Conservation (phyloP, 2,329 filamentous ascomycete genomes). For the Penicillium glabrum region DNA sequence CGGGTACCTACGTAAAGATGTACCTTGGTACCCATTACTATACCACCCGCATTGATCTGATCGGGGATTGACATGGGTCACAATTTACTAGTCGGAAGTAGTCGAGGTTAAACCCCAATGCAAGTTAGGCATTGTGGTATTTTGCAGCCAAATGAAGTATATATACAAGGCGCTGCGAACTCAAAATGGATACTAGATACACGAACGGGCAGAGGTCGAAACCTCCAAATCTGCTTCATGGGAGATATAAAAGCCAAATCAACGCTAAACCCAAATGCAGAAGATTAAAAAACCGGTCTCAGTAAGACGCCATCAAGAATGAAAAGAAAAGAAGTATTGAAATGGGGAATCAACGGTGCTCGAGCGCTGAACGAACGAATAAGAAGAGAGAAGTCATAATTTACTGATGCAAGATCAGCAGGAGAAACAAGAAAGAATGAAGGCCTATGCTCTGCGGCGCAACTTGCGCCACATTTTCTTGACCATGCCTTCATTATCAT, state of each 20-base stretch:
- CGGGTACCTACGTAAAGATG: not conserved
- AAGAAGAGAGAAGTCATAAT: not conserved
- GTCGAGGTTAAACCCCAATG: not conserved
- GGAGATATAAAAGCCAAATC: not conserved
- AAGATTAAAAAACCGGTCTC: conserved; percentile 1
- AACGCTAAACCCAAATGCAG: conserved; percentile 5
- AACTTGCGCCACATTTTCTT: conserved; percentile 48
- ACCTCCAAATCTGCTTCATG: not conserved
- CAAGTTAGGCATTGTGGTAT: not conserved
- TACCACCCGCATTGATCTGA: not conserved
- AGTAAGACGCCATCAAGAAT: not conserved
- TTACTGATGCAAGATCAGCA: not conserved
- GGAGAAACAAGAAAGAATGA: not conserved
- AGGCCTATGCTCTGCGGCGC: conserved; percentile 22
- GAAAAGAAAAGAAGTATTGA: not conserved
- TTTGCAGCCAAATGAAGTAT: conserved; percentile 3
- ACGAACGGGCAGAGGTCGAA: not conserved
- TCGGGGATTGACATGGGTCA: not conserved
- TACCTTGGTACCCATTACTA: not conserved
- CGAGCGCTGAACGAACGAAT: conserved; percentile 5
- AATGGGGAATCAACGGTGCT: not conserved
- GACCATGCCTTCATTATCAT: conserved; percentile 38
- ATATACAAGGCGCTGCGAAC: conserved; percentile 13
- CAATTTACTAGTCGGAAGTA: not conserved
- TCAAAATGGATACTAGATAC: conserved; percentile 11